Evolutionary conservation across 345 rosid genomes (phyloP).

Genomic region (Fremontodendron californicum): DNA sequence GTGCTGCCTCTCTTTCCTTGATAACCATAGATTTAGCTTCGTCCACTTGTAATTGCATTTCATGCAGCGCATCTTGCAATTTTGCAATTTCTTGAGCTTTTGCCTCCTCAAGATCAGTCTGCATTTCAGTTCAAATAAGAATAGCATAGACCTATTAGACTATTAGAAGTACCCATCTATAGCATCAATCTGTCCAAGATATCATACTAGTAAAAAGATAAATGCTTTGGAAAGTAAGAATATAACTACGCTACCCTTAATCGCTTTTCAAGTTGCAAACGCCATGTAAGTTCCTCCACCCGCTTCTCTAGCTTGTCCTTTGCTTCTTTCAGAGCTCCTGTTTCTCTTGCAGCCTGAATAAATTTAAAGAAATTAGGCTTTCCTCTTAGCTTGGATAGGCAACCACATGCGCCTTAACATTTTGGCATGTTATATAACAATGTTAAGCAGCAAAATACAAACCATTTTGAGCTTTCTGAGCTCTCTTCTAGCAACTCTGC

Average conservation of each 20-base stretch:
- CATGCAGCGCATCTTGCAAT: constrained; percentile 62
- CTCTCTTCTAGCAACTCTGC: constrained; percentile 89
- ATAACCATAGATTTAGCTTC: constrained; percentile 54
- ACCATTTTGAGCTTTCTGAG: constrained; percentile 92
- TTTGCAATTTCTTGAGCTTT: constrained; percentile 74
- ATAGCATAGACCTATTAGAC: constrained; percentile 18
- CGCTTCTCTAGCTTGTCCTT: constrained; percentile 95
- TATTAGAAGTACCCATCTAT: constrained; percentile 13
- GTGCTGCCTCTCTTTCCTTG: constrained; percentile 86
- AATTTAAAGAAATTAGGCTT: constrained; percentile 16
- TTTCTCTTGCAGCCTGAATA: constrained; percentile 84
- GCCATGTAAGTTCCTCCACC: constrained; percentile 98
- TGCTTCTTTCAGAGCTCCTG: constrained; percentile 92
- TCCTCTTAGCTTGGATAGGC: constrained; percentile 14
- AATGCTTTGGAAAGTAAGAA: constrained; percentile 4
- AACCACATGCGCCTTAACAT: constrained; percentile 6
- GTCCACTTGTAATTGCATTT: constrained; percentile 55
- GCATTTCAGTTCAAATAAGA: constrained; percentile 19
- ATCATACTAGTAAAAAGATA: constrained; percentile 3
- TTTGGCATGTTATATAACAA: not conserved
- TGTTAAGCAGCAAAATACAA: constrained; percentile 16
- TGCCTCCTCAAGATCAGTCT: constrained; percentile 93
- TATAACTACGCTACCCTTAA: constrained; percentile 58
- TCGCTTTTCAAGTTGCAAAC: constrained; percentile 88
- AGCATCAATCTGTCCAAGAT: not conserved